Evolutionary conservation across 1,284 basidiomycete genomes (phyloP).

Genomic region (Ustilago vetiveriae): DNA sequence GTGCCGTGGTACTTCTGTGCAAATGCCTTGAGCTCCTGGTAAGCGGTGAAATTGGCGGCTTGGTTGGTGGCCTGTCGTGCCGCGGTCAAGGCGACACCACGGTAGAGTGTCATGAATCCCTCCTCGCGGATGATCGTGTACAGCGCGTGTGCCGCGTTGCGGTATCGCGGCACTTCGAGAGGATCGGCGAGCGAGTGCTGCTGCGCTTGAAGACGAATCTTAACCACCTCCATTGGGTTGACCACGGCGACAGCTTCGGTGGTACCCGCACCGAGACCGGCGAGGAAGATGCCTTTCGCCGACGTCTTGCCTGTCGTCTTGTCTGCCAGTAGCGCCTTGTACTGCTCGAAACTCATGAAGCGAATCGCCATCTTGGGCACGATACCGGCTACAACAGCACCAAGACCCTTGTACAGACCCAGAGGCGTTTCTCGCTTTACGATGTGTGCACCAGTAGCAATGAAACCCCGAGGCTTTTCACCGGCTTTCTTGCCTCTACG

Average conservation of each 20-base stretch:
- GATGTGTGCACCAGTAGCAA: conserved; percentile 90
- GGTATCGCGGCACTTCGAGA: conserved; percentile 89
- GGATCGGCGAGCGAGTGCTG: conserved; percentile 97
- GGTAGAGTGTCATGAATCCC: conserved; percentile 84
- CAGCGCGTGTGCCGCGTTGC: conserved; percentile 95
- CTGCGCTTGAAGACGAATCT: conserved; percentile 97
- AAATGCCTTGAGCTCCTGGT: conserved; percentile 91
- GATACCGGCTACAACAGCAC: conserved; percentile 90
- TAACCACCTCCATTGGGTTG: conserved; percentile 99
- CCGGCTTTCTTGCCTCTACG: conserved; percentile 54
- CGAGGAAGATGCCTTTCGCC: conserved; percentile 79
- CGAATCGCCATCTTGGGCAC: conserved; percentile 99
- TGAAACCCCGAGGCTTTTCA: conserved; percentile 82
- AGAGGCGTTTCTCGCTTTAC: conserved; percentile 90
- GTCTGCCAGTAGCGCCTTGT: conserved; percentile 85
- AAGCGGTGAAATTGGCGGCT: conserved; percentile 97
- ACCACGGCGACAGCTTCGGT: conserved; percentile 89
- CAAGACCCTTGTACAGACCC: conserved; percentile 97
- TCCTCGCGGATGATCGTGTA: conserved; percentile 96
- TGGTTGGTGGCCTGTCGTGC: conserved; percentile 98
- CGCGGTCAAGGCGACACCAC: conserved; percentile 90
- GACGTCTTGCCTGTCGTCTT: conserved; percentile 79
- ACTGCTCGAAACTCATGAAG: conserved; percentile 95
- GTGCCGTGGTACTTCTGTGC: conserved; percentile 76
- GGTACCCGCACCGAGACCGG: conserved; percentile 90